Base-by-base conservation (phyloP, 768 basidiomycete species). In the Scleroderma bovista region DNA sequence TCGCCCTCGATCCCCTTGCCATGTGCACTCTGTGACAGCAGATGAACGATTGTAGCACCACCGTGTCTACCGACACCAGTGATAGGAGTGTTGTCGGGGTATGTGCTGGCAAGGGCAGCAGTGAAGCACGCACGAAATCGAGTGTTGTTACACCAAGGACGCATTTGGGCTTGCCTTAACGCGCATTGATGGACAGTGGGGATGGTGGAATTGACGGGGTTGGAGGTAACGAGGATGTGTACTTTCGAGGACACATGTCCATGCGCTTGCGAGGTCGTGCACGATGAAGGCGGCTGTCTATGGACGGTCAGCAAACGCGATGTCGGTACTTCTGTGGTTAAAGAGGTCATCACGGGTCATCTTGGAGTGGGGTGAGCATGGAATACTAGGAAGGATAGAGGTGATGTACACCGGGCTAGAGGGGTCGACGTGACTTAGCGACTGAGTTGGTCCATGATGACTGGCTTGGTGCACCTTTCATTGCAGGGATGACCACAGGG, bases 211-310 rank as follows among this genome's bases (percentile, higher is more conserved):
- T 91, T 93, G 77, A 96, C 95, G 48, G 95, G 95, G 84, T 99
- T 99, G 60, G 94, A 95, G 72, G 98, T 99, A 72, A 98, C 85
- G 59, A 93, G 83, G 63, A 98, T 78, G 72, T 89, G 84, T n/a
- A 96, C 96, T 46, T 85, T 81, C 47, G 96, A 94, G 34, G 90
- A 72, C 51, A 89, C 83, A 53, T 91, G 88, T 59, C 81, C 89
- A 54, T 13, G 93, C 86, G 44, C 85, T 71, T 32, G 95, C 95
- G 57, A 99, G 89, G 77, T 94, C 93, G 48, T 92, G 88, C 63
- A 97, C 93, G 64, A 99, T 97, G 52, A 91, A 93, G 48, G 95
- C 95, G 69, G 97, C 97, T 60, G 93, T 93, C 91, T 94, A n/a
- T n/a, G n/a, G n/a, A n/a, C n/a, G n/a, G n/a, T n/a, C n/a, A n/a